Percentiles rank a stretch among this genome's conserved stretches.
Evolutionary conservation across 1,284 basidiomycete species (phyloP).

Genomic region (Ganoderma lingzhi): DNA sequence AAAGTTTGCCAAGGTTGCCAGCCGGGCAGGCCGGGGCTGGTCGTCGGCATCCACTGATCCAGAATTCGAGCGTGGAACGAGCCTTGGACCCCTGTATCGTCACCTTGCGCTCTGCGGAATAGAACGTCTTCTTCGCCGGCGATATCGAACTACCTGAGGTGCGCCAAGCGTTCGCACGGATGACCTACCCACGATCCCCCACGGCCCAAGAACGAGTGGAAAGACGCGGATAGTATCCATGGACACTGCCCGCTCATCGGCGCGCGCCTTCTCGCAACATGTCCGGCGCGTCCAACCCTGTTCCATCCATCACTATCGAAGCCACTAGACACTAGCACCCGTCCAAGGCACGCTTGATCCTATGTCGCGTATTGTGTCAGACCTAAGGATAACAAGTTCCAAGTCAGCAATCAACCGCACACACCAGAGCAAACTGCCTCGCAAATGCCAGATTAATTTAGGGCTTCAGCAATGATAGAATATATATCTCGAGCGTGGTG

Average conservation of each 20-base stretch:
- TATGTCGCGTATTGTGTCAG: neutral
- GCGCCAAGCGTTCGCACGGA: neutral
- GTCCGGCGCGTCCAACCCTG: neutral
- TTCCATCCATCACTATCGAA: neutral
- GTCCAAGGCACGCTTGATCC: neutral
- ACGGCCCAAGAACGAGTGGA: neutral
- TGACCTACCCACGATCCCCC: neutral
- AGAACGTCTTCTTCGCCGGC: neutral
- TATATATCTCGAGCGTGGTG: constrained; percentile 26
- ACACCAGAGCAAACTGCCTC: constrained; percentile 2
- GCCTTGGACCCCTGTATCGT: neutral
- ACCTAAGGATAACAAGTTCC: neutral
- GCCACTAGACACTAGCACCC: neutral
- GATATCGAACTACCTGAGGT: neutral
- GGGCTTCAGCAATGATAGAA: constrained; percentile 34
- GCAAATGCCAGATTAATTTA: constrained; percentile 30
- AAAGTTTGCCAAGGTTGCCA: neutral
- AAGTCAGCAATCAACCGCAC: neutral
- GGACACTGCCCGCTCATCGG: neutral
- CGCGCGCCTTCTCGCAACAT: neutral
- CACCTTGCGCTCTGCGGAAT: neutral
- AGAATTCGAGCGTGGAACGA: neutral
- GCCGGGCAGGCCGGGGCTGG: neutral
- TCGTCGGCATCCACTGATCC: neutral
- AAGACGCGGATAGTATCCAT: neutral